Evolutionary conservation across 306 rosid genomes (phyloP), one percentile per base, ranked within the genome.

Genomic region (Myrica gale): DNA sequence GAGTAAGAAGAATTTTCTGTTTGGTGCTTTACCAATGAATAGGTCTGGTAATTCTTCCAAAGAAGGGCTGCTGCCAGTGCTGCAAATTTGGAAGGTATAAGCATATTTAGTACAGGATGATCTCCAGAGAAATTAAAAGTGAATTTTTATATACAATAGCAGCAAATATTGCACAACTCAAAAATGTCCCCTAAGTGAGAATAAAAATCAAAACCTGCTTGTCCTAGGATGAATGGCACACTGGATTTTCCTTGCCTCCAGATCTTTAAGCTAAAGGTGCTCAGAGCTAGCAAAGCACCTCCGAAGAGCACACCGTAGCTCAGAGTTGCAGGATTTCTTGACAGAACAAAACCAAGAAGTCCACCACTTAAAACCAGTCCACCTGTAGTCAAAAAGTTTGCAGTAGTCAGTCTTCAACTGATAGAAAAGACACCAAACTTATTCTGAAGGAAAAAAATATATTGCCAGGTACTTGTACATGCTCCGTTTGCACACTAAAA

Each of bases 171-270:
- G 62, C 56, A 75, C 21, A 81, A 47, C 45, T 50, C 58, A 62
- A 21, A 71, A 17, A 42, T 32, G 37, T 68, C 6, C 12, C 55
- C 61, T 15, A 57, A 8, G 70, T 41, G 58, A 20, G 48, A 52
- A 76, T 39, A 66, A 52, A 67, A 45, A 78, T 78, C 76, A 50
- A 47, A 84, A 92, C 96, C 93, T 87, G 96, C 91, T 89, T 95
- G 98, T 78, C 97, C 97, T 48, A 95, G 82, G 76, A 95, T 95
- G 81, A 82, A 95, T 4, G 97, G 97, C 65, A 88, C 62, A 82
- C 97, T 87, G 11, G 98, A 92, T 77, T 92, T 95, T 67, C 98
- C 97, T 83, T 87, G 90, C 89, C 87, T 90, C 98, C 98, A 95
- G 60, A 95, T 91, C 90, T 90, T 92, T 87, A 95, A 77, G 90